Evolutionary conservation across 257 asterid genomes (phyloP).

Genomic region (Hygrophila difformis): DNA sequence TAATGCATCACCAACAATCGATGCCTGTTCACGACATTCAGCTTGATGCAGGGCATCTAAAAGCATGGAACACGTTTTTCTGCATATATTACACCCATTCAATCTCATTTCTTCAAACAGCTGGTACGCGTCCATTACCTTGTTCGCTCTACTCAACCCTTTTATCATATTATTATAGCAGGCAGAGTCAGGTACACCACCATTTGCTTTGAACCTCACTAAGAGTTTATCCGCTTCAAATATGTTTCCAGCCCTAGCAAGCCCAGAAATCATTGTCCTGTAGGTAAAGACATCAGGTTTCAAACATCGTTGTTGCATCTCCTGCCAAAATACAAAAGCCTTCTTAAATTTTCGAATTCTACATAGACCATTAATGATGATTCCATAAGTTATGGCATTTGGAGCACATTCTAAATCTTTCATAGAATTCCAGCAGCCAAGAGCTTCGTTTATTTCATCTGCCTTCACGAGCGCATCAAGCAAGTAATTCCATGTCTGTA

Average conservation of each 20-base stretch:
- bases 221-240: conserved; percentile 62
- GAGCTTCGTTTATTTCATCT: conserved; percentile 87
- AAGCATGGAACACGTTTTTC: conserved; percentile 79
- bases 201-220: conserved; percentile 59
- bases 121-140: conserved; percentile 73
- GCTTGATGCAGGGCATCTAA: conserved; percentile 88
- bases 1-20: conserved; percentile 79
- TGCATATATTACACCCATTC: conserved; percentile 68
- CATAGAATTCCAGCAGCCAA: conserved; percentile 91
- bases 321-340: conserved; percentile 98
- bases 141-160: conserved; percentile 65
- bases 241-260: conserved; percentile 86
- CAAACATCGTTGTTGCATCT: conserved; percentile 83
- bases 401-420: conserved; percentile 73
- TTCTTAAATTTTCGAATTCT: conserved; percentile 83
- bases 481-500: conserved; percentile 93
- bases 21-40: conserved; percentile 92
- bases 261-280: conserved; percentile 89
- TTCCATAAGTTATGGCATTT: conserved; percentile 53
- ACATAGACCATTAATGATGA: conserved; percentile 82
- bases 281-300: conserved; percentile 70
- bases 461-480: conserved; percentile 91
- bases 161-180: conserved; percentile 90
- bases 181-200: conserved; percentile 88
- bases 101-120: conserved; percentile 76